phyloP scores from a whole-genome alignment of 352 stramenopile species.

The Blastocystis sp. region DNA sequence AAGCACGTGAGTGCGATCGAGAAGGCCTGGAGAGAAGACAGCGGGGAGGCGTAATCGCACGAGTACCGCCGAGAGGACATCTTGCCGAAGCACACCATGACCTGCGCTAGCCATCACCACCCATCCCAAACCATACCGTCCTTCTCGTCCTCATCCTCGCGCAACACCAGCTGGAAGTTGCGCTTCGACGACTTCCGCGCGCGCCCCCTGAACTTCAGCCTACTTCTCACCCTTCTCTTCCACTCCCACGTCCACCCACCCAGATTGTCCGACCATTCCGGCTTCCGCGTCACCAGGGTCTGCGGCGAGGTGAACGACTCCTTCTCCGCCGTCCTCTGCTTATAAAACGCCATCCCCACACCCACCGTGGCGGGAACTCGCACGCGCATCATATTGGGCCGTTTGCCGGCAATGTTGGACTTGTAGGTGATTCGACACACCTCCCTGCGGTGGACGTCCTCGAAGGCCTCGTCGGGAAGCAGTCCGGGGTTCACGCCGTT shows the following conservation, averaged over 20 bases:
- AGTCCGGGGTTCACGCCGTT: constrained; percentile 53
- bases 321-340: not conserved
- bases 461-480: constrained; percentile 41
- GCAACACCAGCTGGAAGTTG: constrained; percentile 68
- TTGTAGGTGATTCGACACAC: constrained; percentile 52
- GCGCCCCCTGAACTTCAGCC: constrained; percentile 63
- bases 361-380: not conserved
- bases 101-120: not conserved
- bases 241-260: constrained; percentile 49
- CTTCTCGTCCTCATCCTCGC: constrained; percentile 33
- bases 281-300: constrained; percentile 49
- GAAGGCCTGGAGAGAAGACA: constrained; percentile 64
- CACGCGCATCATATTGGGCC: constrained; percentile 33
- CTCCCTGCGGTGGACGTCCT: constrained; percentile 3
- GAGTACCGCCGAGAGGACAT: constrained; percentile 40
- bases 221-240: not conserved
- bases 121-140: not conserved
- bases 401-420: constrained; percentile 5
- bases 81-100: constrained; percentile 59
- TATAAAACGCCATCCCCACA: not conserved
- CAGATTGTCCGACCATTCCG: constrained; percentile 19
- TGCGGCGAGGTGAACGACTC: not conserved
- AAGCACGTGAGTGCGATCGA: constrained; percentile 60
- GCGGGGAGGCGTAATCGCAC: constrained; percentile 51
- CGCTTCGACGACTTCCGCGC: constrained; percentile 56